Percentiles rank a stretch among this genome's conserved stretches.
Conservation (phyloP, 176 grass and related monocot species). For the Cymbopogon citratus region DNA sequence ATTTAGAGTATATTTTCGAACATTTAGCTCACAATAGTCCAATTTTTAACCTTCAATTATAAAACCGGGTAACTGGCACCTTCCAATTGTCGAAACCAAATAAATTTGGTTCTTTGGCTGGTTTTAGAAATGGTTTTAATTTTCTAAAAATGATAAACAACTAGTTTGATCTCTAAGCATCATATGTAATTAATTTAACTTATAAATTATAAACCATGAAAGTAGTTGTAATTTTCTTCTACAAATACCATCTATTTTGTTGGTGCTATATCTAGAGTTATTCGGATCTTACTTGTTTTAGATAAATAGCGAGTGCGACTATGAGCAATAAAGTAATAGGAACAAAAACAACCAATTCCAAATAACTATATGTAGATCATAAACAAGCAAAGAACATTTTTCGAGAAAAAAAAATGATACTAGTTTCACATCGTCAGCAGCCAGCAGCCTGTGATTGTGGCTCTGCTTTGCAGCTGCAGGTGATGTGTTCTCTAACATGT, state of each 20-base stretch:
- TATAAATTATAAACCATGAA: no score
- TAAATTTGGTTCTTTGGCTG: no score
- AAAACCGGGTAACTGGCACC: not conserved
- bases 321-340: not conserved
- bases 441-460: not conserved
- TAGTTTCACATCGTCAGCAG: no score
- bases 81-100: not conserved
- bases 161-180: no score
- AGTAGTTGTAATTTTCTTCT: no score
- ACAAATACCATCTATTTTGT: no score
- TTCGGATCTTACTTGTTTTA: not conserved
- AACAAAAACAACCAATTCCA: not conserved
- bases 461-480: not conserved
- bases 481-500: slow-evolving; percentile 13
- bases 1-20: not conserved
- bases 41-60: not conserved
- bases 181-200: no score
- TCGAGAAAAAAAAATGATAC: no score
- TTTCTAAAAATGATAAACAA: not conserved
- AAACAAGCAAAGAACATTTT: no score
- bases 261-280: not conserved
- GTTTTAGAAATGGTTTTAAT: not conserved
- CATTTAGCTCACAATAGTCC: not conserved
- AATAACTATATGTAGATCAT: no score
- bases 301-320: not conserved